Base-by-base conservation (phyloP, 2,329 filamentous ascomycete genomes). In the Curvularia sp. region DNA sequence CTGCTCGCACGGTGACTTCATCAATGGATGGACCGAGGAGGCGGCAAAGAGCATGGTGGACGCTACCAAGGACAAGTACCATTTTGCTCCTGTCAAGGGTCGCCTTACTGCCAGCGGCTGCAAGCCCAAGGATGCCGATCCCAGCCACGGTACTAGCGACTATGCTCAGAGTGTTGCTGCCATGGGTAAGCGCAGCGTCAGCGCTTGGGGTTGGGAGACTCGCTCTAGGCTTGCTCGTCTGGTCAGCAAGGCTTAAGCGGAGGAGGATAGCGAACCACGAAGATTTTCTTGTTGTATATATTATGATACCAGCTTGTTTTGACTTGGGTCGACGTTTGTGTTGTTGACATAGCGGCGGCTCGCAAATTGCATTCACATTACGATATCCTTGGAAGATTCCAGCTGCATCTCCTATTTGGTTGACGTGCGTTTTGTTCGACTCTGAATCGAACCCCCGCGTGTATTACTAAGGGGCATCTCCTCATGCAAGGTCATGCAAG, bases 1-100 rank as follows among this genome's bases (percentile, higher is more conserved):
- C 64, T 79, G 78, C 73, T 73, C 70, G 3, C 81, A 83, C 62
- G 80, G 81, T 3, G 81, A 83, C 62, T 82, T 83, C 51, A 80
- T 83, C 67, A 82, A 82, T 39, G 81, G 73, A 1, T 83, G 81
- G 81, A 70, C 77, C 1, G 65, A 67, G 13, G 79, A 81, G 53
- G 76, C 74, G 0, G 79, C 78, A 0, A 43, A 67, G 55, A 79
- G 79, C 55, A 80, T 82, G 79, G 61, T 82, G 12, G 70, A 65
- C 30, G 73, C 78, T 0, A 78, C 73, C 0, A 63, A 55, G 31
- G 64, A 68, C 50, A 79, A 79, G 66, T 62, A 62, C 56, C 58
- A 77, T n/a, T 82, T 77, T 42, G 60, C 58, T 7, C 58, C 64
- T 10, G 76, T 81, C 10, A 61, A 74, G 43, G 80, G 80, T 9